Evolutionary conservation across 2,329 filamentous ascomycete species (phyloP).

Genomic region (Botrytis fabae): DNA sequence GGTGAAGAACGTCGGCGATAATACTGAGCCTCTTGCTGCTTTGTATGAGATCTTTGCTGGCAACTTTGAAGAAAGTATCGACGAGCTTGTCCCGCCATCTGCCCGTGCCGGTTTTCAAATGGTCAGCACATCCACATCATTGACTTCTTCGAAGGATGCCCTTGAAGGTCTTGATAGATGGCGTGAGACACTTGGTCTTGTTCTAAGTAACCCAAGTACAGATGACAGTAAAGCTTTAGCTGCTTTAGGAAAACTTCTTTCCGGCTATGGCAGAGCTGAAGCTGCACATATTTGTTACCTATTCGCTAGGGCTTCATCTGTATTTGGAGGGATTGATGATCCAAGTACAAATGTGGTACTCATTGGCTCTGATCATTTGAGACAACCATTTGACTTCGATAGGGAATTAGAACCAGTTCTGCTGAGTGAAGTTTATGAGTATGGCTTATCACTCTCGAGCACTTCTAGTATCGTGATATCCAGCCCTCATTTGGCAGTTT

Average conservation of each 20-base stretch:
- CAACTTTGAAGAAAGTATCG: slow-evolving; percentile 90
- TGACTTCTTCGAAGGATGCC: slow-evolving; percentile 66
- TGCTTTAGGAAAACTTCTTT: slow-evolving; percentile 77
- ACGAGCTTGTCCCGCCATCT: slow-evolving; percentile 91
- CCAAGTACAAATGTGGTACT: slow-evolving; percentile 75
- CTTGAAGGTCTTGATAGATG: slow-evolving; percentile 88
- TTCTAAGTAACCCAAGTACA: slow-evolving; percentile 82
- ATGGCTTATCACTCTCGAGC: slow-evolving; percentile 72
- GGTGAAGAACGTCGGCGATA: slow-evolving; percentile 76
- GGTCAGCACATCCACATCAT: slow-evolving; percentile 69
- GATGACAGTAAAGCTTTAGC: slow-evolving; percentile 77
- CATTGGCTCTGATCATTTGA: slow-evolving; percentile 79
- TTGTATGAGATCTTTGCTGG: slow-evolving; percentile 93
- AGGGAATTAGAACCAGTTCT: slow-evolving; percentile 84
- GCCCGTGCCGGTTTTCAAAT: slow-evolving; percentile 91
- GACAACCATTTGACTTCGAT: slow-evolving; percentile 68
- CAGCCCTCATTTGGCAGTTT: slow-evolving; percentile 81
- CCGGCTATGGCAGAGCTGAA: slow-evolving; percentile 82
- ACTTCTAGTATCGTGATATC: slow-evolving; percentile 54
- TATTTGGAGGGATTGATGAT: slow-evolving; percentile 85
- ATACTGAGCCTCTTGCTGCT: slow-evolving; percentile 84
- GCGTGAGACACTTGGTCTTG: slow-evolving; percentile 83
- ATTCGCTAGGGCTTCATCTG: slow-evolving; percentile 69
- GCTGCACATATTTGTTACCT: slow-evolving; percentile 94
- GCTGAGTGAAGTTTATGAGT: slow-evolving; percentile 96